These are phyloP conservation scores for Aegilops bicornis DNA, from an alignment of 176 grass and related monocot species.

Conservation along the genomic window DNA sequence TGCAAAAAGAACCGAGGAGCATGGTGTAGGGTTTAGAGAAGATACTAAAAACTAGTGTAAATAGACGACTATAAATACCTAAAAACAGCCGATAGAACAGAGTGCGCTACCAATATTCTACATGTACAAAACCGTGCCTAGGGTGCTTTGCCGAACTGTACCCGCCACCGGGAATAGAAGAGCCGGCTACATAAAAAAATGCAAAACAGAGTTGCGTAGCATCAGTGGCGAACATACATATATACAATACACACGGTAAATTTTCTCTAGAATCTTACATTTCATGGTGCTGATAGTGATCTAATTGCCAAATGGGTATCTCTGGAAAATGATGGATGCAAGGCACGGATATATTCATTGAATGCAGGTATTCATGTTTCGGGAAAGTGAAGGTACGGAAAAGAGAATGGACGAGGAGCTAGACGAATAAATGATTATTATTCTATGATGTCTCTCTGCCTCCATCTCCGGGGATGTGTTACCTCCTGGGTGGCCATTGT, in stretches of 20 bases:
- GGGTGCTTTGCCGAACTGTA: too few species aligned
- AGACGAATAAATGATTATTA: slow-evolving; percentile 46
- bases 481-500: slow-evolving; percentile 46
- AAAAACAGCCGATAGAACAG: too few species aligned
- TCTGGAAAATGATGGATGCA: not conserved
- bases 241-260: not conserved
- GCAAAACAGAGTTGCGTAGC: not conserved
- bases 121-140: too few species aligned
- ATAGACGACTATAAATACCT: too few species aligned
- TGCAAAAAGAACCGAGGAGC: not conserved
- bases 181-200: too few species aligned
- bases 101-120: too few species aligned
- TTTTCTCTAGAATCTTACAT: not conserved
- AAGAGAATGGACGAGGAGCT: slow-evolving; percentile 19
- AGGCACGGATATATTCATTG: not conserved
- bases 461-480: slow-evolving; percentile 68
- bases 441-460: slow-evolving; percentile 75
- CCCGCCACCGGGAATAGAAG: too few species aligned
- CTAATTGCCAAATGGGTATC: not conserved
- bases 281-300: not conserved
- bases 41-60: too few species aligned
- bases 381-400: slow-evolving; percentile 4
- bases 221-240: too few species aligned
- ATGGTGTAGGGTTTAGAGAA: not conserved
- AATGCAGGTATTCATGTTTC: slow-evolving; percentile 6